Base-by-base conservation (phyloP, 257 asterid genomes). In the Capsicum rhomboideum region DNA sequence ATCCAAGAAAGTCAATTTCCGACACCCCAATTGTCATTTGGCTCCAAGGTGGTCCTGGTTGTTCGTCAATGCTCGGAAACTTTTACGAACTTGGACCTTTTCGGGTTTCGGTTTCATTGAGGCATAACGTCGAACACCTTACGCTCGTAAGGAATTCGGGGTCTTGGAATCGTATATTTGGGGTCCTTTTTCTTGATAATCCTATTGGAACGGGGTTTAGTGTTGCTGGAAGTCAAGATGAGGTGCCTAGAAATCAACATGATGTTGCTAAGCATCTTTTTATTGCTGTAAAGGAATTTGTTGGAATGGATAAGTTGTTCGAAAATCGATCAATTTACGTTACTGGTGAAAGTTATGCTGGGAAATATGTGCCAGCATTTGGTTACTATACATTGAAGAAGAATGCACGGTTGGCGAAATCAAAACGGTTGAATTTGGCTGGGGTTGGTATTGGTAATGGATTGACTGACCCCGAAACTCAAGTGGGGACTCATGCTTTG, bases 31-130 rank as follows among this genome's bases (percentile, higher is more conserved):
- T 95, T 29, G 82, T 92, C 42, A 84, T 95, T 46, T 95, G 98
- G 98, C 98, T 95, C 8, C 96, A 95, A 86, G 98, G 98, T 29
- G 97, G 98, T 69, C 98, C 95, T 63, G 98, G 98, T 23, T 95
- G 98, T 80, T 91, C 98, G 1, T 95, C 98, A 55, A 89, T 95
- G 98, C 18, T 92, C 1, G 98, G 90, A 17, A 95, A 95, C 85
- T 93, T 92, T 20, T 92, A 83, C 44, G 98, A 95, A 86, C 89
- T 93, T 44, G 98, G 98, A 8, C 97, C 98, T 5, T 95, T 93
- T 90, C 89, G 90, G 8, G 91, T 93, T 8, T 86, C 90, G 4
- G 82, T 87, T 26, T 85, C 87, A 71, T 2, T 18, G 64, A 20
- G 77, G 58, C 63, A 71, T 11, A 77, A 82, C 64, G 79, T 87